These are phyloP conservation scores for Recurvomyces mirabilis DNA, from an alignment of 495 filamentous ascomycete species.

Conservation along the genomic window DNA sequence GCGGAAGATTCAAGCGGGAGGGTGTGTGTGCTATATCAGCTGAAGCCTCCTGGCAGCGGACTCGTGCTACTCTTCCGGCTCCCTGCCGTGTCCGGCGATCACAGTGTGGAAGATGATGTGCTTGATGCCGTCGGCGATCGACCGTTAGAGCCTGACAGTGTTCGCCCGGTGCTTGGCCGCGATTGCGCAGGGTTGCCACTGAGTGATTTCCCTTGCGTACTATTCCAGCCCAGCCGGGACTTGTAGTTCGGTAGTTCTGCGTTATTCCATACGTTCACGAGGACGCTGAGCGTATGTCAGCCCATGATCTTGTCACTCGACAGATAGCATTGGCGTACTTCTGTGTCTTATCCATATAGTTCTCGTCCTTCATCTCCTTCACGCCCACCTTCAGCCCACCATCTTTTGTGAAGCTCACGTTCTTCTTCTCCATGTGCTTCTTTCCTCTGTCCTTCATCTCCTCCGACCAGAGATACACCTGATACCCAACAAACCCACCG, in stretches of 20 bases:
- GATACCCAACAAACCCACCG: slow-evolving; percentile 56
- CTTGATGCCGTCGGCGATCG: too few species aligned
- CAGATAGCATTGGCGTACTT: too few species aligned
- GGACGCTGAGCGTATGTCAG: slow-evolving; percentile 20
- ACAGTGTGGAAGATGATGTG: too few species aligned
- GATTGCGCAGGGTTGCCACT: too few species aligned
- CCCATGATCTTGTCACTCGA: background rate
- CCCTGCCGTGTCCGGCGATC: too few species aligned
- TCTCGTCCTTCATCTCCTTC: slow-evolving; percentile 62
- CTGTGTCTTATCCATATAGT: slow-evolving; percentile 73
- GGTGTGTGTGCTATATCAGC: too few species aligned
- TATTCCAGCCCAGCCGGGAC: slow-evolving; percentile 22
- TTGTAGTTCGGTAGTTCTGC: slow-evolving; percentile 23
- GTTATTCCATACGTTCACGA: slow-evolving; percentile 33
- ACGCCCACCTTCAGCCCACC: slow-evolving; percentile 67
- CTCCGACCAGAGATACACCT: slow-evolving; percentile 56
- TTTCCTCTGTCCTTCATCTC: slow-evolving; percentile 58
- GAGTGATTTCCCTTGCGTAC: too few species aligned
- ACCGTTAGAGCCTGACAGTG: too few species aligned
- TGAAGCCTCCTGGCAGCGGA: too few species aligned
- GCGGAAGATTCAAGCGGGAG: too few species aligned
- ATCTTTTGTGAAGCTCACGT: slow-evolving; percentile 71
- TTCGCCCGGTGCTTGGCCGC: too few species aligned
- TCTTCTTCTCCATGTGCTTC: slow-evolving; percentile 69
- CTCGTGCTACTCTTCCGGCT: too few species aligned